Conservation (phyloP, 257 asterid genomes). For the Hygrophila difformis region DNA sequence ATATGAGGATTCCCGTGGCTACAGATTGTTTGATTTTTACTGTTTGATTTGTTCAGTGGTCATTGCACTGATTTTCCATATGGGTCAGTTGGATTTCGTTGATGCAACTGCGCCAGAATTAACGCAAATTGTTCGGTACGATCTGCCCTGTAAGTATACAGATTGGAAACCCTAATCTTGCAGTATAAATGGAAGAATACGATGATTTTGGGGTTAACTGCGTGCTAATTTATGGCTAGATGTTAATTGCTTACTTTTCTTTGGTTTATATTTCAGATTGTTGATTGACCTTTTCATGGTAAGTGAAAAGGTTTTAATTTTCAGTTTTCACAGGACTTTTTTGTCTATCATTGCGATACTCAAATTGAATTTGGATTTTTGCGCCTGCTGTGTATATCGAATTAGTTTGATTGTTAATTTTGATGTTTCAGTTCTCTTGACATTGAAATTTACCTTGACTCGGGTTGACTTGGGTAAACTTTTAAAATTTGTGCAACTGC, state of each 20-base stretch:
- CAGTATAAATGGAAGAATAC: not conserved
- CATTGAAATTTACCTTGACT: no score
- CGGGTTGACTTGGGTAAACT: no score
- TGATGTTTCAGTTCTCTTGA: no score
- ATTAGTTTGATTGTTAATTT: not conserved
- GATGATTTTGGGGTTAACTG: not conserved
- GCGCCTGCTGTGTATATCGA: slow-evolving; percentile 15
- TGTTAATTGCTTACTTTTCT: not conserved
- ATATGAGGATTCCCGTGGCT: no score
- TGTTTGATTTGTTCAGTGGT: no score
- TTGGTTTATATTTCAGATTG: slow-evolving; percentile 54
- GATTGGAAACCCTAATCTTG: not conserved
- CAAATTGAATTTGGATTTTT: no score
- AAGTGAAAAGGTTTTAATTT: slow-evolving; percentile 17
- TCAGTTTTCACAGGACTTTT: no score
- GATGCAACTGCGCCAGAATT: slow-evolving; percentile 88
- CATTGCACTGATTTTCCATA: no score
- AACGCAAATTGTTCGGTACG: slow-evolving; percentile 68
- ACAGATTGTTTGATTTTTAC: no score
- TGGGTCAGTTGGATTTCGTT: no score
- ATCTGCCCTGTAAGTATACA: slow-evolving; percentile 60
- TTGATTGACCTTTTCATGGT: slow-evolving; percentile 92
- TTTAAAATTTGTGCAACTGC: no score
- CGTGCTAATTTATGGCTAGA: not conserved
- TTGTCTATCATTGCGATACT: no score